These are phyloP conservation scores for Yamagishiella unicocca DNA, from an alignment of 139 green algal genomes.

Conservation along the genomic window DNA sequence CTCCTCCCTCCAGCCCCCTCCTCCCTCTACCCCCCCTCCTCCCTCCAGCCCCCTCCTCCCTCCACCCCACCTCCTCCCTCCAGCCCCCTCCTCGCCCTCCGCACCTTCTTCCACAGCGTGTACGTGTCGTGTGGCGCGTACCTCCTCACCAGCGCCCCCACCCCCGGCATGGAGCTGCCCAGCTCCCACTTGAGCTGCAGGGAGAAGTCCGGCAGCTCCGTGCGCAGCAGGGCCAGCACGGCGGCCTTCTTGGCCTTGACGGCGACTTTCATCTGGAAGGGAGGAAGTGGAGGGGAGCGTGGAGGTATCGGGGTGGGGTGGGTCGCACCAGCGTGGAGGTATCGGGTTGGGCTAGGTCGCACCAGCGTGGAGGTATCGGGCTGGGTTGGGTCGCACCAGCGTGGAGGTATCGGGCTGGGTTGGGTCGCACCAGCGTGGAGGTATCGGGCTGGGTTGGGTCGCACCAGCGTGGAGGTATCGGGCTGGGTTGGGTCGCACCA, in stretches of 20 bases:
- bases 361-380: too few relatives aligned
- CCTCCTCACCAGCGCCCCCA: slow-evolving; percentile 78
- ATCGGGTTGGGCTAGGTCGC: too few relatives aligned
- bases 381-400: too few relatives aligned
- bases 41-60: background rate
- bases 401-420: too few relatives aligned
- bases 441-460: too few relatives aligned
- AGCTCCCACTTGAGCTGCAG: slow-evolving; percentile 86
- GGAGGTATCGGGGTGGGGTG: too few relatives aligned
- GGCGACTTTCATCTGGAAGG: slow-evolving; percentile 27
- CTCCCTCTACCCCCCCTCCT: background rate
- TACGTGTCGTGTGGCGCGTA: slow-evolving; percentile 89
- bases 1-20: background rate
- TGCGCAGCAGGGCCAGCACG: slow-evolving; percentile 60
- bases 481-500: too few relatives aligned
- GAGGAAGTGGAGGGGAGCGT: background rate
- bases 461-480: too few relatives aligned
- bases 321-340: too few relatives aligned
- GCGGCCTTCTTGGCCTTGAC: slow-evolving; percentile 67
- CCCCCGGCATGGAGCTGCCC: slow-evolving; percentile 68
- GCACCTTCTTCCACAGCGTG: slow-evolving; percentile 71
- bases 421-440: too few relatives aligned
- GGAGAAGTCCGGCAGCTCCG: slow-evolving; percentile 75
- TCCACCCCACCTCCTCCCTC: background rate
- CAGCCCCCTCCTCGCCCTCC: background rate